phyloP scores from a whole-genome alignment of 805 yeast species.

The Yamadazyma sp. region DNA sequence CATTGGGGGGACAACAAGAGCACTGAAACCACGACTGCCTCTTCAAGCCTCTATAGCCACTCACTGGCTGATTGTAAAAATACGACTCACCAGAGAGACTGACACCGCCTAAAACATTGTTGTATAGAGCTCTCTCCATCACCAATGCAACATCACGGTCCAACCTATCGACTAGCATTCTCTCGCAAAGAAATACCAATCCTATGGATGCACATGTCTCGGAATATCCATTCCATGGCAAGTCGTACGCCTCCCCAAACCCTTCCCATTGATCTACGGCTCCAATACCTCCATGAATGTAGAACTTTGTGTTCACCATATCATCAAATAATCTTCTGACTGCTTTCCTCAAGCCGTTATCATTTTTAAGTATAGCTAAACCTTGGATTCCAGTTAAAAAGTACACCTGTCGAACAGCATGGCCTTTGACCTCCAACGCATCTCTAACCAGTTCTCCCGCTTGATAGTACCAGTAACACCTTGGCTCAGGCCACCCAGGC shows the following conservation, averaged over 20 bases:
- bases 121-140: constrained; percentile 23
- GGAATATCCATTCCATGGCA: constrained; percentile 22
- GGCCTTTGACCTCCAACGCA: constrained; percentile 20
- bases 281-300: constrained; percentile 26
- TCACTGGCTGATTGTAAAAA: constrained; percentile 22
- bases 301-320: constrained; percentile 21
- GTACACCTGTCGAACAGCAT: constrained; percentile 22
- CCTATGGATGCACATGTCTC: constrained; percentile 28
- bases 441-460: constrained; percentile 21
- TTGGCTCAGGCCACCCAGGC: constrained; percentile 15
- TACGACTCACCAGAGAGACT: constrained; percentile 22
- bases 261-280: constrained; percentile 23
- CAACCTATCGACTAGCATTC: constrained; percentile 16
- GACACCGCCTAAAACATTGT: constrained; percentile 23
- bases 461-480: constrained; percentile 22
- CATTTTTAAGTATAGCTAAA: constrained; percentile 17
- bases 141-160: constrained; percentile 17
- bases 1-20: constrained; percentile 28
- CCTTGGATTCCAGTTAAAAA: constrained; percentile 22
- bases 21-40: constrained; percentile 21
- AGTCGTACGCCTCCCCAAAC: constrained; percentile 22
- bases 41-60: constrained; percentile 13
- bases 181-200: constrained; percentile 18
- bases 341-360: constrained; percentile 13
- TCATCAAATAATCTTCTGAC: constrained; percentile 18